Evolutionary conservation across 1,139 yeast species (phyloP).

Genomic region (Zygotorulaspora mrakii): DNA sequence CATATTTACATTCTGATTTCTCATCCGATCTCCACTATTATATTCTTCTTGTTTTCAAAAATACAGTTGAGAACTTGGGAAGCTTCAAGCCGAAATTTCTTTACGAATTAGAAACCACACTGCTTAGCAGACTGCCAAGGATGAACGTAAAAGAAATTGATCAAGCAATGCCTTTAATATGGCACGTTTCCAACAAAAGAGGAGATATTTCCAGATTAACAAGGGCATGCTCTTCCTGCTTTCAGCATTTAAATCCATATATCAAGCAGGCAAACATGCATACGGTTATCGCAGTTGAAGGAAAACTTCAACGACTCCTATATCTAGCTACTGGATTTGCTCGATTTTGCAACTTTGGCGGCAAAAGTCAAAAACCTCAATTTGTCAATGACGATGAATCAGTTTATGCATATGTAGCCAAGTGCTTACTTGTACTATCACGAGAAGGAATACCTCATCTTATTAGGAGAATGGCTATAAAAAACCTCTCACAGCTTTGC

Average conservation of each 20-base stretch:
- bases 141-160: constrained; percentile 56
- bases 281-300: constrained; percentile 37
- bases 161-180: constrained; percentile 65
- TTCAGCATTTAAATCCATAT: constrained; percentile 47
- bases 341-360: constrained; percentile 57
- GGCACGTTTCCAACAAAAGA: constrained; percentile 50
- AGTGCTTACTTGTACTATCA: constrained; percentile 54
- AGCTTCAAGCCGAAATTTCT: constrained; percentile 52
- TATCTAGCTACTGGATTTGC: constrained; percentile 69
- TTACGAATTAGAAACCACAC: constrained; percentile 47
- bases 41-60: constrained; percentile 52
- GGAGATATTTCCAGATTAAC: constrained; percentile 49
- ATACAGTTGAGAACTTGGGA: constrained; percentile 44
- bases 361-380: constrained; percentile 42
- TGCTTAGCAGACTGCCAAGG: constrained; percentile 55
- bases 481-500: constrained; percentile 56
- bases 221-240: constrained; percentile 58
- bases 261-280: constrained; percentile 37
- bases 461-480: constrained; percentile 50
- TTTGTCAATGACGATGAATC: constrained; percentile 51
- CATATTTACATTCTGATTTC: constrained; percentile 50
- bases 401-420: constrained; percentile 52
- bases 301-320: constrained; percentile 53
- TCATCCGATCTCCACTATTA: constrained; percentile 42
- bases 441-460: constrained; percentile 35